A percentile compares a stretch with the other conserved stretches of the same genome.
phyloP scores from a whole-genome alignment of 78 protist genomes.

The Dictyostelium brefeldianum region DNA sequence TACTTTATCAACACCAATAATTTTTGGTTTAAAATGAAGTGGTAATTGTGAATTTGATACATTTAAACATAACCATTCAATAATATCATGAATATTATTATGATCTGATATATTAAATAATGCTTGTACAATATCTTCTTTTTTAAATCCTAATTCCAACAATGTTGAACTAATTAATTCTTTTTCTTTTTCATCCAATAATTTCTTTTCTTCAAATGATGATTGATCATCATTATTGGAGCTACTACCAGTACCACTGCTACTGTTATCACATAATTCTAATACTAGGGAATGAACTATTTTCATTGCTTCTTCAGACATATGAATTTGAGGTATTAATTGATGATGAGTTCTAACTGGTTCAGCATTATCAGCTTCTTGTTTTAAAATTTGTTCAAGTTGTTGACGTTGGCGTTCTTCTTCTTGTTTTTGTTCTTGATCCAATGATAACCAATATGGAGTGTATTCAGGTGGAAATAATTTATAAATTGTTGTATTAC shows the following conservation, averaged over 20 bases:
- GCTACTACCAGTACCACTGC: neutral
- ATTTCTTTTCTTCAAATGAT: constrained; percentile 3
- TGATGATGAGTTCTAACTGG: constrained; percentile 38
- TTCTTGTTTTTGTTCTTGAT: constrained; percentile 16
- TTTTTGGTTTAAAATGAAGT: constrained; percentile 28
- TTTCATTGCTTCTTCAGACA: constrained; percentile 71
- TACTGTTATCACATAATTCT: constrained; percentile 1
- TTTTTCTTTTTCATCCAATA: constrained; percentile 39
- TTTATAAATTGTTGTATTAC: constrained; percentile 54
- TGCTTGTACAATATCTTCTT: constrained; percentile 9
- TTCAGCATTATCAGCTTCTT: constrained; percentile 26
- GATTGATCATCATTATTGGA: neutral
- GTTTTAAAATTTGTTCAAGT: neutral
- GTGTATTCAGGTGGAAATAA: constrained; percentile 72
- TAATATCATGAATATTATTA: constrained; percentile 4
- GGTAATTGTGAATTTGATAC: constrained; percentile 21
- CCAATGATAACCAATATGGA: constrained; percentile 28
- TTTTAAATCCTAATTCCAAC: constrained; percentile 22
- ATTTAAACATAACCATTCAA: constrained; percentile 59
- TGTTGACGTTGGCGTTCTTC: neutral
- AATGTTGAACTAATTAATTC: constrained; percentile 3
- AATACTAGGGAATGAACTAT: constrained; percentile 41
- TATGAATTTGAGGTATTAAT: constrained; percentile 35
- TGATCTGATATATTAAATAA: neutral
- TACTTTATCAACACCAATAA: constrained; percentile 49